Conservation (phyloP, 2,329 filamentous ascomycete species). For the Beauveria sp. region DNA sequence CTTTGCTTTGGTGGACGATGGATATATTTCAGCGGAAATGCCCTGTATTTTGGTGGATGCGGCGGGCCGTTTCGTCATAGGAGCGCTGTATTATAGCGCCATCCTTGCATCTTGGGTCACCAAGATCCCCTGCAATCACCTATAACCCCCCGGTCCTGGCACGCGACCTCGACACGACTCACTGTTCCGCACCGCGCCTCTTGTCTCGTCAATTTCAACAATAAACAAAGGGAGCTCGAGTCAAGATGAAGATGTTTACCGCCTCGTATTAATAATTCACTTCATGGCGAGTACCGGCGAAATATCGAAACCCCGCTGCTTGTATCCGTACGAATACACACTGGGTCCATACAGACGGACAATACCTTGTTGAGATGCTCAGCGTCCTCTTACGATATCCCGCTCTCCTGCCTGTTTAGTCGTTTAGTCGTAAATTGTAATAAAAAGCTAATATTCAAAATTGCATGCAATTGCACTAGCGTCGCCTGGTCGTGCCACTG, state of each 20-base stretch:
- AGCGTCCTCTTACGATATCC: too few relatives aligned
- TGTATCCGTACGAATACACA: too few relatives aligned
- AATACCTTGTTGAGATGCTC: too few relatives aligned
- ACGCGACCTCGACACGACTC: slow-evolving; percentile 11
- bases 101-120: not conserved
- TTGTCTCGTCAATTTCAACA: not conserved
- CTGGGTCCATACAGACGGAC: too few relatives aligned
- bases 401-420: too few relatives aligned
- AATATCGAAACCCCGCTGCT: too few relatives aligned
- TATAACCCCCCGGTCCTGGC: not conserved
- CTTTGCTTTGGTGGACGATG: too few relatives aligned
- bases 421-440: too few relatives aligned
- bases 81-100: not conserved
- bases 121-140: not conserved
- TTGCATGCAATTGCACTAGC: not conserved
- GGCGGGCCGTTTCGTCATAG: too few relatives aligned
- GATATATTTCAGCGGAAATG: too few relatives aligned
- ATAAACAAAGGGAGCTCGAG: slow-evolving; percentile 4
- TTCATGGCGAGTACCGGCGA: not conserved
- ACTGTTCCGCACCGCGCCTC: not conserved
- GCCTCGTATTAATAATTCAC: not conserved
- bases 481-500: not conserved
- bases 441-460: not conserved
- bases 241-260: slow-evolving; percentile 1
- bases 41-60: too few relatives aligned